Evolutionary conservation across 2,329 filamentous ascomycete species (phyloP), one percentile per base, ranked within the genome.

Genomic region (Phialophora macrospora): DNA sequence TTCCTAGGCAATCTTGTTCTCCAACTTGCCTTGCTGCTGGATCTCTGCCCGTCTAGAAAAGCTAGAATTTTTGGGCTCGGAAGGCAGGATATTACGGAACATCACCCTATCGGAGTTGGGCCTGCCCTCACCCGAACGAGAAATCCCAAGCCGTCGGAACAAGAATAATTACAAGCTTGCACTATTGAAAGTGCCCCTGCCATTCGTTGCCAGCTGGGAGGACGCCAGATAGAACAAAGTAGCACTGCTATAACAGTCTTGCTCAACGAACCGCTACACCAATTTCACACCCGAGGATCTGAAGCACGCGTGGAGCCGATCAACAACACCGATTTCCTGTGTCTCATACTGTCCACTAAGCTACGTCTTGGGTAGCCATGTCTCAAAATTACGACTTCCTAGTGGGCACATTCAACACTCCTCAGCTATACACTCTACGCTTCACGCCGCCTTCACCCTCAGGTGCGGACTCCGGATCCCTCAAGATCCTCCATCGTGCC

Each of bases 351-450:
- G 22, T 14, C 22, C 3, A 24, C 28, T 1, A n/a, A 48, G 20
- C 11, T 9, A 34, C 59, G 4, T 11, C 26, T 22, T 7, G 48
- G 17, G 14, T 9, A 24, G 51, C 54, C 24, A 68, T 68, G 66
- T 30, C 66, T 11, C 52, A 38, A 49, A 52, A 38, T 20, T 64
- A 66, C 65, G 68, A 73, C 60, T 70, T 72, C 59, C 58, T 73
- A 14, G 70, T 72, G 3, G 71, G 71, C 60, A 73, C 71, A 24
- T 73, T 73, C 65, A 70, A 69, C 64, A 72, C 71, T 2, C 70
- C 71, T 5, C 65, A 72, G 20, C 59, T 73, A 17, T 73, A 70
- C 60, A 72, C 69, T 3, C 66, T 73, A 3, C 54, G 63, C 20
- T 72, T 73, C 62, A 72, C 68, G 24, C 69, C 70, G 51, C 60